Percentiles rank a stretch among this genome's conserved stretches.
These are phyloP conservation scores for Citrullus mucosospermus DNA, from an alignment of 306 rosid genomes.

Conservation along the genomic window DNA sequence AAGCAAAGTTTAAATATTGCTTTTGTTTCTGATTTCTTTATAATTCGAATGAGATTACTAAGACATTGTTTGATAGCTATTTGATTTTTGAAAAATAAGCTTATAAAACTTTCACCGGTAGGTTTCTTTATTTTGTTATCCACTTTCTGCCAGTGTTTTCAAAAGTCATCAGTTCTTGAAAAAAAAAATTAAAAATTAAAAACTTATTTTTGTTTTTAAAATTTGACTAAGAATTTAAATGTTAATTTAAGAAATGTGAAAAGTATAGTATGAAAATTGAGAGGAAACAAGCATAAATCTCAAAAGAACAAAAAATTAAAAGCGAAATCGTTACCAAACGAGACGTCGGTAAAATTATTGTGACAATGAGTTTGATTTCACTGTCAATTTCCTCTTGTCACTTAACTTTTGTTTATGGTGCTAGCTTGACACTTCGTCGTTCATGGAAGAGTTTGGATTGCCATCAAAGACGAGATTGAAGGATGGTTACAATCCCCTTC, in stretches of 20 bases:
- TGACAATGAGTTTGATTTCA: background rate
- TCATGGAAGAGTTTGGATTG: constrained; percentile 96
- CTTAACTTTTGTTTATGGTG: constrained; percentile 2
- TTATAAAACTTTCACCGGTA: background rate
- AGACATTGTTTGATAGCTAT: background rate
- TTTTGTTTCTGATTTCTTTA: background rate
- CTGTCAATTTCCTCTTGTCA: background rate
- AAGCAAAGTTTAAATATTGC: too few relatives aligned
- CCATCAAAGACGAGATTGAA: constrained; percentile 76
- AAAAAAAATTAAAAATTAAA: too few relatives aligned
- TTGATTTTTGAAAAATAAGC: background rate
- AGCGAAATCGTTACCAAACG: too few relatives aligned
- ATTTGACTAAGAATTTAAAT: too few relatives aligned
- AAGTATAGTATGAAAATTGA: too few relatives aligned
- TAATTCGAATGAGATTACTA: background rate
- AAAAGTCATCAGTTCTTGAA: too few relatives aligned
- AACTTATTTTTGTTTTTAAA: too few relatives aligned
- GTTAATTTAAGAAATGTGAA: too few relatives aligned
- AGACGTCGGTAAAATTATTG: too few relatives aligned
- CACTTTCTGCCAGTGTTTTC: too few relatives aligned
- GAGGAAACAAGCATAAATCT: too few relatives aligned
- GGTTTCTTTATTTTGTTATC: background rate
- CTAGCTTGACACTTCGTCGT: constrained; percentile 88
- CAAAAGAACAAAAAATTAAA: too few relatives aligned
- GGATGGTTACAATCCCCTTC: constrained; percentile 87